Base-by-base conservation (phyloP, 768 basidiomycete genomes). In the Pholiota molesta region DNA sequence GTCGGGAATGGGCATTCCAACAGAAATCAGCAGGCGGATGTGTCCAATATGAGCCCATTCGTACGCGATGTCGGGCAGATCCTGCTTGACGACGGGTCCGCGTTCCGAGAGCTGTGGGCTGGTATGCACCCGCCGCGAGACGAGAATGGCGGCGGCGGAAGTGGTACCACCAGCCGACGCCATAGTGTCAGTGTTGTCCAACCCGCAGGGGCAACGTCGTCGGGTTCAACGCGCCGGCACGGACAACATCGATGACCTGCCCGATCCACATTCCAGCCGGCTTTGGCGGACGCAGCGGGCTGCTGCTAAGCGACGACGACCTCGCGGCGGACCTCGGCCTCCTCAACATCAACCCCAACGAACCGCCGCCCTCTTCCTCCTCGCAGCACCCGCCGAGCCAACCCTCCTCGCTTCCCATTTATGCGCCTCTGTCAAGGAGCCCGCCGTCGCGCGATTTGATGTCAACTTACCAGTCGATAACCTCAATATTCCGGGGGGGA, bases 151-250 rank as follows among this genome's bases (percentile, higher is more conserved):
- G 79, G 79, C 37, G 79, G 79, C 16, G 88, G 87, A 0, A 94
- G 92, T 66, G 93, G 92, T 2, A 90, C 91, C 5, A 92, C 93
- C 7, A 93, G 91, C 66, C 78, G 93, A 39, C 79, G 93, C 19
- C 92, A 94, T 65, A 92, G 90, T 61, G 92, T 94, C 66, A 90
- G 88, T 63, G 85, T 93, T 67, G 90, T 93, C 13, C 92, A 91
- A 70, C 90, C 91, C 80, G 89, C 5, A 75, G 89, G 52, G 78
- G 86, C 5, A 84, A 84, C 58, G 77, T 89, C 53, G 84, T 89
- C 14, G 90, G 90, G 2, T 92, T 92, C 74, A 86, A 83, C 63
- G 86, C 82, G 1, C 83, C 0, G 83, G 81, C 0, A 72, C 66
- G 17, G 83, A 85, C 52, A 71, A 63, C 19, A 60, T 67, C 13